Evolutionary conservation across 257 asterid genomes (phyloP), one percentile per base, ranked within the genome.

Genomic region (Agastache rugosa): DNA sequence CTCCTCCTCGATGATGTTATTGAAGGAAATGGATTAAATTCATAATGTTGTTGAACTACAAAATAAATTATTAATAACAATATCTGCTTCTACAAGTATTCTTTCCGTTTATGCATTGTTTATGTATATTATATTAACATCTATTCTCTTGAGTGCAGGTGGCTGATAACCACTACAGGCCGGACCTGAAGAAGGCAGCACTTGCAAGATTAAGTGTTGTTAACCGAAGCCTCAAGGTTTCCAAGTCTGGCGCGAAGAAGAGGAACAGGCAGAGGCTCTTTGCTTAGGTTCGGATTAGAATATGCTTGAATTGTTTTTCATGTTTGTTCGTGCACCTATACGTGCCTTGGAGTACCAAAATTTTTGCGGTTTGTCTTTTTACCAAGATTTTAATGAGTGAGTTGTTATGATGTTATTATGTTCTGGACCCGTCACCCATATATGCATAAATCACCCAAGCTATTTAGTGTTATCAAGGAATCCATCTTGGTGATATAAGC

Each of bases 211-310:
- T 93, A 75, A 87, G 97, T 35, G 91, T 61, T 11, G 94, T 93
- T 64, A 82, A 87, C 89, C 83, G 90, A 86, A 91, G 97, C 85
- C 96, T 91, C 72, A 93, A 86, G 89, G 96, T 93, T n/a, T 76
- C 96, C 50, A 93, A 91, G 78, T 93, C 96, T 6, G 97, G 98
- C 60, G 88, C 78, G 23, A 93, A 93, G 92, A 93, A 91, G 97
- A 91, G 74, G 88, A 90, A 83, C 80, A 91, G 97, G 75, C 98
- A 93, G 78, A 91, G 96, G 76, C 91, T 90, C 70, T 84, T 86
- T 41, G 74, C 72, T 77, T 83, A 78, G 61, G 54, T 66, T 39
- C 25, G 34, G 63, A 50, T 42, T 67, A 74, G 77, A 34, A 76
- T 75, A 35, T 73, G 44, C 60, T 66, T 51, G 66, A 68, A 64